Evolutionary conservation across 768 basidiomycete species (phyloP).

Genomic region (Macrolepiota fuliginosa): DNA sequence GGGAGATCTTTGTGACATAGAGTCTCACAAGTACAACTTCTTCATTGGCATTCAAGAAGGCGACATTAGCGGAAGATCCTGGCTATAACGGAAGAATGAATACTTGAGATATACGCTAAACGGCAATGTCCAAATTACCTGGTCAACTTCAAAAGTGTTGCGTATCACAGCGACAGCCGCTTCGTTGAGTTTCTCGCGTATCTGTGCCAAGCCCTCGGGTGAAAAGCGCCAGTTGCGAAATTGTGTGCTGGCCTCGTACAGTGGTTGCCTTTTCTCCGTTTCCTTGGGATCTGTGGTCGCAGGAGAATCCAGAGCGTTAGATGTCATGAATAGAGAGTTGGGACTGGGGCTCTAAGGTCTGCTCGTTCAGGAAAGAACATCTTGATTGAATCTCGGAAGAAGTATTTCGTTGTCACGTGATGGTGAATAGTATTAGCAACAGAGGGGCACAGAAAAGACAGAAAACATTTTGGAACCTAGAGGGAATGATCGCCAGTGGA

Average conservation of each 20-base stretch:
- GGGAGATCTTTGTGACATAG: conserved; percentile 83
- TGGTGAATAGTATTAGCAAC: background rate
- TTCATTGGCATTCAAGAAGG: conserved; percentile 78
- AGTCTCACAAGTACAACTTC: conserved; percentile 87
- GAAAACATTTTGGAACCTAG: background rate
- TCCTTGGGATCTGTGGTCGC: background rate
- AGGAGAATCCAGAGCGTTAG: background rate
- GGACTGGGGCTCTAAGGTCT: background rate
- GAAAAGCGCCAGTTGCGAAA: conserved; percentile 91
- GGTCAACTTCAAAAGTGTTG: conserved; percentile 72
- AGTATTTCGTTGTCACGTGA: background rate
- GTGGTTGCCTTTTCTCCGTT: conserved; percentile 5
- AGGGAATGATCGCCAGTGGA: background rate
- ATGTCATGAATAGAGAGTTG: background rate
- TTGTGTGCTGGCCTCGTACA: conserved; percentile 81
- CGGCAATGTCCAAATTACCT: conserved; percentile 44
- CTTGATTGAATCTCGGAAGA: background rate
- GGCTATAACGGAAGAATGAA: conserved; percentile 39
- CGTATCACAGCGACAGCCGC: conserved; percentile 78
- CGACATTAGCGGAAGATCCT: conserved; percentile 69
- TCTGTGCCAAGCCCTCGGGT: conserved; percentile 52
- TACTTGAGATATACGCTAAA: conserved; percentile 7
- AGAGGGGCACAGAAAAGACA: background rate
- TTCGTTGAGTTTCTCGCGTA: conserved; percentile 67
- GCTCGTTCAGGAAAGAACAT: background rate